Conservation (phyloP, 768 basidiomycete genomes). For the Naganishia antarctica region DNA sequence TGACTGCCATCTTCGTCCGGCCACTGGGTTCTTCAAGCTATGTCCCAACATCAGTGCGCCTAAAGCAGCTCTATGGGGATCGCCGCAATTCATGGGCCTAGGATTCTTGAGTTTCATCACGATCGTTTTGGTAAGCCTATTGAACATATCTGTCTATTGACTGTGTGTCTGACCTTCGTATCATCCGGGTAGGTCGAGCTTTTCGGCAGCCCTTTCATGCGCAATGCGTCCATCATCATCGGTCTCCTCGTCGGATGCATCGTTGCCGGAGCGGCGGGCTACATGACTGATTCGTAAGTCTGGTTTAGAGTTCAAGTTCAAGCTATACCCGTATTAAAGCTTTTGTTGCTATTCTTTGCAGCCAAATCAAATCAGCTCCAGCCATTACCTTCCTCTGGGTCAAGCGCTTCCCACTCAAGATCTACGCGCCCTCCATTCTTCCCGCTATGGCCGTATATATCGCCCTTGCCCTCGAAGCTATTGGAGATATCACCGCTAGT, state of each 20-base stretch:
- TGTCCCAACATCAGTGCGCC: constrained; percentile 71
- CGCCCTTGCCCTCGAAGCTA: constrained; percentile 73
- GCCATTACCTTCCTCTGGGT: constrained; percentile 81
- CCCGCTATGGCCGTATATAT: constrained; percentile 65
- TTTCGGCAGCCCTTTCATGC: constrained; percentile 78
- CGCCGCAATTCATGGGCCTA: constrained; percentile 75
- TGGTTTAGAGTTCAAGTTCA: no score
- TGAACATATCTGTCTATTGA: no score
- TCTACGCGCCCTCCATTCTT: constrained; percentile 67
- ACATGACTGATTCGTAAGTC: constrained; percentile 55
- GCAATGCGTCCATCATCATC: constrained; percentile 54
- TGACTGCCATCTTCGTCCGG: constrained; percentile 61
- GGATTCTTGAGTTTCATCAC: constrained; percentile 75
- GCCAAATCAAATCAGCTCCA: constrained; percentile 63
- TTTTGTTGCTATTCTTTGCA: no score
- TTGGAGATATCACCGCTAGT: constrained; percentile 69
- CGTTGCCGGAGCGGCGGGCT: constrained; percentile 71
- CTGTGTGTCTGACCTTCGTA: neutral
- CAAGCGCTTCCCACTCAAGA: constrained; percentile 66
- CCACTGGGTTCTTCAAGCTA: constrained; percentile 62
- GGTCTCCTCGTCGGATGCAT: constrained; percentile 62
- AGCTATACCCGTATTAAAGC: no score
- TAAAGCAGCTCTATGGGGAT: constrained; percentile 71
- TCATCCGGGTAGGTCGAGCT: constrained; percentile 55
- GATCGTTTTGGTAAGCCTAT: constrained; percentile 59